These are phyloP conservation scores for Salmacisia buchloeana DNA, from an alignment of 1,284 basidiomycete genomes.

Conservation along the genomic window DNA sequence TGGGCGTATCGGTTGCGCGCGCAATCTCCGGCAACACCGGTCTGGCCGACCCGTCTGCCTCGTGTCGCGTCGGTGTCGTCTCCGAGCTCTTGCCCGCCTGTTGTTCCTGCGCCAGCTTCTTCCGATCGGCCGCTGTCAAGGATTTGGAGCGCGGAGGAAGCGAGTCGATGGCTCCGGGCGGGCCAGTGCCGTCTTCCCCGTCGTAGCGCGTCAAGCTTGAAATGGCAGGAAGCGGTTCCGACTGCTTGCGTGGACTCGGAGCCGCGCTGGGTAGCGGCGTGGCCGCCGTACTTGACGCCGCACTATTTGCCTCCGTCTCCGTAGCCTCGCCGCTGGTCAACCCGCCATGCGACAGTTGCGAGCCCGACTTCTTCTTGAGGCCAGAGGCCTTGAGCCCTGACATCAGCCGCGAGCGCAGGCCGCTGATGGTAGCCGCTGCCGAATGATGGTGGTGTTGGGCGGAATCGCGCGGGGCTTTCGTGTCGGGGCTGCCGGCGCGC, in stretches of 20 bases:
- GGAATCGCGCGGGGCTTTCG: background rate
- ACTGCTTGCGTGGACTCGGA: background rate
- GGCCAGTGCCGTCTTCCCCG: no score
- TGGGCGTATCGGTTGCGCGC: background rate
- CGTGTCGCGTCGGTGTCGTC: background rate
- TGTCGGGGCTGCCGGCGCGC: background rate
- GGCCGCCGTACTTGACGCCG: background rate
- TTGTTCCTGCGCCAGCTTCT: background rate
- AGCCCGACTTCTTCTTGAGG: background rate
- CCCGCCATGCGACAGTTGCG: background rate
- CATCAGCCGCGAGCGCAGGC: background rate
- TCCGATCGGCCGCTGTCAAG: background rate
- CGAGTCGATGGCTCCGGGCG: no score
- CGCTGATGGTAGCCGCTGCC: background rate
- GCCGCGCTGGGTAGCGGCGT: background rate
- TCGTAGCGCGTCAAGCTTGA: background rate
- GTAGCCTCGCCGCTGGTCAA: constrained; percentile 7
- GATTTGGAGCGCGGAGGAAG: background rate
- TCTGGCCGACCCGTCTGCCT: background rate
- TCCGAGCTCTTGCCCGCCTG: background rate
- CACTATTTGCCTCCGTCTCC: constrained; percentile 3
- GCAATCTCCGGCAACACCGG: constrained; percentile 3
- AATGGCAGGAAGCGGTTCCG: background rate
- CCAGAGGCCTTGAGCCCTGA: background rate
- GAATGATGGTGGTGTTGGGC: background rate